Conservation (phyloP, 177 flowering plant genomes). For the Telopea speciosissima region DNA sequence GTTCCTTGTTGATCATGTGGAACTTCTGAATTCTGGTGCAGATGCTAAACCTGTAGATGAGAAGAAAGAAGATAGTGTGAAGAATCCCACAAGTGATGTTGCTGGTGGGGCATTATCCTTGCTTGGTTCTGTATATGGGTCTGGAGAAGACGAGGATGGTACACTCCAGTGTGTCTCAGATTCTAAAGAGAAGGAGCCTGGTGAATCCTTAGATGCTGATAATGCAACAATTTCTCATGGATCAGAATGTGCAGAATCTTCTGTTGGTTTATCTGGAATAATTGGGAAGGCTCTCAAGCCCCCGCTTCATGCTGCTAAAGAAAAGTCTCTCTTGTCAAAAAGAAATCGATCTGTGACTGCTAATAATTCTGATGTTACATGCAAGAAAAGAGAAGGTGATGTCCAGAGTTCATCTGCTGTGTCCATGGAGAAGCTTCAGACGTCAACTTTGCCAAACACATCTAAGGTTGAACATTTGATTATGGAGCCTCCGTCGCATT, state of each 20-base stretch:
- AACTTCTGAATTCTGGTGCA: constrained; percentile 35
- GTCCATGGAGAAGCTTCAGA: constrained; percentile 28
- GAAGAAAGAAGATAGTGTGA: constrained; percentile 22
- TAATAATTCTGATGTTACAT: constrained; percentile 23
- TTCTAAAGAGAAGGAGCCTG: constrained; percentile 19
- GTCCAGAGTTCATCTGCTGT: constrained; percentile 10
- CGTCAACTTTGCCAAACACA: constrained; percentile 20
- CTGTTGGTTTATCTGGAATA: constrained; percentile 16
- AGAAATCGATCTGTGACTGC: constrained; percentile 24
- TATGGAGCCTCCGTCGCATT: constrained; percentile 76
- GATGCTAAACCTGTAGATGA: constrained; percentile 37
- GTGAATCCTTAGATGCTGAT: constrained; percentile 15
- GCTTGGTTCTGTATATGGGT: constrained; percentile 89
- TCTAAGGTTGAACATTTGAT: constrained; percentile 37
- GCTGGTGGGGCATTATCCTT: constrained; percentile 69
- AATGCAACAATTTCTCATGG: constrained; percentile 15
- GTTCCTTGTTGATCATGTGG: constrained; percentile 81
- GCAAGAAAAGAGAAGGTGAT: constrained; percentile 33
- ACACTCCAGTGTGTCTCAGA: constrained; percentile 25
- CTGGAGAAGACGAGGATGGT: constrained; percentile 81
- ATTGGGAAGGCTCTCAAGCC: constrained; percentile 24
- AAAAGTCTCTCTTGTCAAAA: constrained; percentile 29
- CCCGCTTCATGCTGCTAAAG: constrained; percentile 27
- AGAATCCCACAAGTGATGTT: constrained; percentile 21
- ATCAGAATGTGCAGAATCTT: constrained; percentile 18